Percentiles rank a stretch among this genome's conserved stretches.
phyloP scores from a whole-genome alignment of 2,329 filamentous ascomycete species.

The Teratosphaeria pseudoeucalypti region DNA sequence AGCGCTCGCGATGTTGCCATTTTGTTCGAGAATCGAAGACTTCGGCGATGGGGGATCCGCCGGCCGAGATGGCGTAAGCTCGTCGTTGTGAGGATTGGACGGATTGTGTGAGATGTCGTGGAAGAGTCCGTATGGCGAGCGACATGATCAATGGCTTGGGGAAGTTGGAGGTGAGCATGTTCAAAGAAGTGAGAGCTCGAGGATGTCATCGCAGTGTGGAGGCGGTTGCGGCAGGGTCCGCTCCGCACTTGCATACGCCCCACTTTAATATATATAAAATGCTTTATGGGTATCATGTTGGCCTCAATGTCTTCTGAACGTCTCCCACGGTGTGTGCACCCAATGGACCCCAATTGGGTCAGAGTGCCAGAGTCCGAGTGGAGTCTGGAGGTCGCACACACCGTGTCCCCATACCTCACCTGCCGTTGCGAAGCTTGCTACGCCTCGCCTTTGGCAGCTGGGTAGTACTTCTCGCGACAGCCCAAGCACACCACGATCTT shows the following conservation, averaged over 20 bases:
- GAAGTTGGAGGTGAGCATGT: background rate
- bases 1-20: conserved; percentile 83
- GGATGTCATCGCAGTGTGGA: background rate
- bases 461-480: conserved; percentile 4
- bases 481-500: conserved; percentile 7
- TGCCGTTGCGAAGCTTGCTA: background rate
- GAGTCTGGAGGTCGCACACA: too few relatives aligned
- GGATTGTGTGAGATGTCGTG: background rate
- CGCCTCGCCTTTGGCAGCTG: background rate
- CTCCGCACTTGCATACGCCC: background rate
- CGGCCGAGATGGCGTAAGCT: conserved; percentile 64
- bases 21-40: conserved; percentile 87
- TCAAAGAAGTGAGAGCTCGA: background rate
- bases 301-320: background rate
- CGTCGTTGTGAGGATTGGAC: background rate
- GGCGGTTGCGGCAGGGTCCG: background rate
- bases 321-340: background rate
- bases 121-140: background rate
- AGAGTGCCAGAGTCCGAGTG: too few relatives aligned
- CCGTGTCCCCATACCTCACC: background rate
- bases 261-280: background rate
- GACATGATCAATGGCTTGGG: background rate
- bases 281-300: background rate
- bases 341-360: background rate
- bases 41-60: conserved; percentile 68